phyloP scores from a whole-genome alignment of 192 early-diverging fungal genomes.

The Chytriomyces confervae region DNA sequence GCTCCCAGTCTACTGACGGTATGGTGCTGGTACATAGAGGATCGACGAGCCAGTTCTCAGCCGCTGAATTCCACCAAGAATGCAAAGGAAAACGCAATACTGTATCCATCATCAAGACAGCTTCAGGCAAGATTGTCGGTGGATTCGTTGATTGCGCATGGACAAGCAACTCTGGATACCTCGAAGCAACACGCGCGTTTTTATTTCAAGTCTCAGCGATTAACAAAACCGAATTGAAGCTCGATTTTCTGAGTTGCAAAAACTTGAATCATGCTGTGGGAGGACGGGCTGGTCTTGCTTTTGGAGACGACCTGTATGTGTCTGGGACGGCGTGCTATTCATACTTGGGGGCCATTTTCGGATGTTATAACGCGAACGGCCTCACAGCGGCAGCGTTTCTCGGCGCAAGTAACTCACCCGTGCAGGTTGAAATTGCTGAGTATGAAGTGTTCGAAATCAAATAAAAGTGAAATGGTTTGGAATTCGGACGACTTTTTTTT shows the following conservation, averaged over 20 bases:
- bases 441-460: not conserved
- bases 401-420: not conserved
- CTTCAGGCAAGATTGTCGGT: conserved; percentile 4
- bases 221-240: not conserved
- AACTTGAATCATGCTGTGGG: conserved; percentile 2
- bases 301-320: not conserved
- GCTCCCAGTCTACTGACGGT: not conserved
- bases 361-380: not conserved
- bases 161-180: not conserved
- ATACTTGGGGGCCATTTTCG: not conserved
- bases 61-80: not conserved
- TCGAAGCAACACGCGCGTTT: not conserved
- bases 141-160: conserved; percentile 9
- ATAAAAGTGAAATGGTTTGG: not conserved
- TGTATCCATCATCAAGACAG: not conserved
- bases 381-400: not conserved
- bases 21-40: not conserved
- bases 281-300: not conserved
- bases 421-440: not conserved
- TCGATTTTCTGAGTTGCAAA: not conserved
- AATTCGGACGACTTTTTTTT: not conserved
- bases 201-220: not conserved
- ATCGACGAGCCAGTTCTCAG: not conserved
- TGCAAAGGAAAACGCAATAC: not conserved
- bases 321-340: not conserved